Base-by-base conservation (phyloP, 441 rosid species). In the Aleurites moluccanus region DNA sequence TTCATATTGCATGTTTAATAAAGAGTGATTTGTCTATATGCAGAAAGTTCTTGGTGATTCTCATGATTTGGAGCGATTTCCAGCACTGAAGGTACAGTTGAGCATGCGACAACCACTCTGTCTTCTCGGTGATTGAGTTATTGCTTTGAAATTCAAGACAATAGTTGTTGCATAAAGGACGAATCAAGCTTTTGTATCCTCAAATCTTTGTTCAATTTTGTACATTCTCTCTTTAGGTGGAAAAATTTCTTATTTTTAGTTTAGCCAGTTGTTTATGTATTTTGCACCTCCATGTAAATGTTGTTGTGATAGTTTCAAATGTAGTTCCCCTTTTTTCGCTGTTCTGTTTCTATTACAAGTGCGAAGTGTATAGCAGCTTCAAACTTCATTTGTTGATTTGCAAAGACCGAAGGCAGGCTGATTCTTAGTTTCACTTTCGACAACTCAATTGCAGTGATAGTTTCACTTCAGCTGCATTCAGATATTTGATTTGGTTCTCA, bases 21-120 rank as follows among this genome's bases (percentile, higher is more conserved):
- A 61, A 72, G 60, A 30, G n/a, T 42, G 23, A 14, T 67, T 52
- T 55, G 55, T 60, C 44, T 78, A 44, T 47, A 14, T 82, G 93
- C 97, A 90, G 98, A 89, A 88, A 81, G 79, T 91, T 78, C 71
- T 92, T 42, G 86, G 92, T 28, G 80, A 80, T 44, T 93, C 94
- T 59, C 94, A 86, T 63, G 93, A 89, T 79, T 77, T 93, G 82
- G 85, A 86, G 72, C 74, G 40, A 73, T 93, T 85, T 81, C 99
- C 95, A 23, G 90, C 86, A 61, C 86, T 95, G 42, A 93, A 89
- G 86, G 90, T 86, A 16, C 97, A 95, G 91, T 97, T 93, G 71
- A 90, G 99, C 89, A 88, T 95, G 98, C 83, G 97, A 70, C 98
- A 93, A 59, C 99, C 97, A 4, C 92, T 91, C 28, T 90, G 92